These are phyloP conservation scores for Leccinum pallidistipes DNA, from an alignment of 1,284 basidiomycete genomes.

Conservation along the genomic window DNA sequence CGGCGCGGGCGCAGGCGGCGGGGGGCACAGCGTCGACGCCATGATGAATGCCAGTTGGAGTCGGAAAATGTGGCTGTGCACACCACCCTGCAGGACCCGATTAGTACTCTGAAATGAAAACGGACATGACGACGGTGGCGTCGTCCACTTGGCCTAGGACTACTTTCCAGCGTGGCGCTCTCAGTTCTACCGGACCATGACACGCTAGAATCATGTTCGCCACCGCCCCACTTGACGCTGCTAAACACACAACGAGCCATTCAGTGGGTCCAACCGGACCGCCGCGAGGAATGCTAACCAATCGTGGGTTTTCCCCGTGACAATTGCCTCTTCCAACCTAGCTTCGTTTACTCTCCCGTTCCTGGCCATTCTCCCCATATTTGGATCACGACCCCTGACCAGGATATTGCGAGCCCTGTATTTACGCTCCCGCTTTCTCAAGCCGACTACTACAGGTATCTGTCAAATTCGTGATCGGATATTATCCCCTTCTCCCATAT, in stretches of 20 bases:
- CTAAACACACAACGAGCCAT: neutral
- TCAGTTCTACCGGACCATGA: neutral
- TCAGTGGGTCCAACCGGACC: neutral
- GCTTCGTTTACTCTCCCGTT: slow-evolving; percentile 4
- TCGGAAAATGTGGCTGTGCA: slow-evolving; percentile 19
- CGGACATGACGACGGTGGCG: slow-evolving; percentile 11
- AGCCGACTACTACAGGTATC: neutral
- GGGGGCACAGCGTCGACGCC: slow-evolving; percentile 5
- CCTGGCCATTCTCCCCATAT: slow-evolving; percentile 2
- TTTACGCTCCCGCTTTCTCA: neutral
- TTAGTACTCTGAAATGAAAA: neutral
- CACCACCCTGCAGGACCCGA: slow-evolving; percentile 3
- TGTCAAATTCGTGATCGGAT: slow-evolving; percentile 5
- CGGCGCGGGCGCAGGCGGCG: slow-evolving; percentile 5
- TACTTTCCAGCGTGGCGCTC: slow-evolving; percentile 14
- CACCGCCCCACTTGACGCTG: slow-evolving; percentile 12
- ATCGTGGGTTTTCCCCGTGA: slow-evolving; percentile 6
- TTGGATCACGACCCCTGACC: slow-evolving; percentile 4
- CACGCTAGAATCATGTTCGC: neutral
- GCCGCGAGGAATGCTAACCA: neutral
- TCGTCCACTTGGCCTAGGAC: neutral
- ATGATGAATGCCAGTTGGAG: neutral
- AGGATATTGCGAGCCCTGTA: neutral
- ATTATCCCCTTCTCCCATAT: neutral
- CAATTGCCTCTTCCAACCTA: slow-evolving; percentile 7